A percentile compares a stretch with the other conserved stretches of the same genome.
phyloP scores from a whole-genome alignment of 192 early-diverging fungal species.

The Coemansia sp. region DNA sequence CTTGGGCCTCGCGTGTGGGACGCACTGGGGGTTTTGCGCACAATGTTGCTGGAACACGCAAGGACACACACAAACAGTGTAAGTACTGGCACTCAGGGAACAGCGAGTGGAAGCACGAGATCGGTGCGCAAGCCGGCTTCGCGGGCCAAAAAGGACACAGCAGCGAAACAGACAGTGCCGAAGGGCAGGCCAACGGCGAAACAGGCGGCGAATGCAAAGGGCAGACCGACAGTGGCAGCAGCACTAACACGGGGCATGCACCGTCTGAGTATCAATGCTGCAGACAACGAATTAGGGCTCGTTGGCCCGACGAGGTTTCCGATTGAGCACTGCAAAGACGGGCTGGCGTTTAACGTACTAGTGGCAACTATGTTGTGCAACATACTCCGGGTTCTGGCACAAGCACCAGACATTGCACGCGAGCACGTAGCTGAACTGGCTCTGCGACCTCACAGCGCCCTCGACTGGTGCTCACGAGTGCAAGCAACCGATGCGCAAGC shows the following conservation, averaged over 20 bases:
- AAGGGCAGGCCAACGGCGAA: not conserved
- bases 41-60: conserved; percentile 37
- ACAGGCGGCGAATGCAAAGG: not conserved
- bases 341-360: conserved; percentile 29
- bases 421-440: not conserved
- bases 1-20: conserved; percentile 31
- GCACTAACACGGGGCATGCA: conserved; percentile 20
- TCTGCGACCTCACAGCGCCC: conserved; percentile 13
- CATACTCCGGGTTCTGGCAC: conserved; percentile 36
- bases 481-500: conserved; percentile 24
- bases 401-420: conserved; percentile 1
- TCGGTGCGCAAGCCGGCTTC: conserved; percentile 33
- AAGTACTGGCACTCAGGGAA: not conserved
- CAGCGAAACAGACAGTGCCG: not conserved
- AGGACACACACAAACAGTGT: conserved; percentile 17
- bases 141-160: not conserved
- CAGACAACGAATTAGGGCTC: not conserved
- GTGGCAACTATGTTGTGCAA: conserved; percentile 40
- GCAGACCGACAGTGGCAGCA: not conserved
- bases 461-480: conserved; percentile 42
- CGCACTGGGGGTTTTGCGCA: conserved; percentile 23
- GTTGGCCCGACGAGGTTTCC: conserved; percentile 19
- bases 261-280: conserved; percentile 36
- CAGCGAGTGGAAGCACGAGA: conserved; percentile 1
- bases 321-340: conserved; percentile 15